Evolutionary conservation across 1,139 yeast species (phyloP), one percentile per base, ranked within the genome.

Genomic region (Zygoascus hellenicus): DNA sequence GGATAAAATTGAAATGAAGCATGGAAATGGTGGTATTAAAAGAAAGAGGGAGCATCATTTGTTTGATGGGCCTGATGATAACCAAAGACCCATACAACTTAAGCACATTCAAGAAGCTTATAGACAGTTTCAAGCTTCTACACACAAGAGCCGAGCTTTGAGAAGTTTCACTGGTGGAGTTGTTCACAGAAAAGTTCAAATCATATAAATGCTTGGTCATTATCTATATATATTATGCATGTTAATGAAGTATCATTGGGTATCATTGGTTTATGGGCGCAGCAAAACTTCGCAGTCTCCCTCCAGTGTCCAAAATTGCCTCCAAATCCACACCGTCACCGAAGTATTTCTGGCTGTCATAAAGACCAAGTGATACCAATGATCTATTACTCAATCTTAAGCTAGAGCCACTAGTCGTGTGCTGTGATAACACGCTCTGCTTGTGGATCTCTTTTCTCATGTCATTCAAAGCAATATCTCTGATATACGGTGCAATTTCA

Each of bases 21-120:
- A 60, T 37, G 61, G 55, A 28, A 59, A 58, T 33, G 52, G 51
- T 17, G 50, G 56, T 50, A 59, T 62, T 55, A 51, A 64, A 48
- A 57, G 69, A 33, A 67, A 70, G 50, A 65, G 71, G 46, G 68
- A 73, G 34, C 79, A 81, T 54, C 81, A 84, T 58, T 69, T 92
- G 46, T 92, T 92, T 63, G 96, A 88, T 64, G 90, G 86, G 42
- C 97, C 97, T 0, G 96, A 88, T 59, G 90, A 87, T 60, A 81
- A 84, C 48, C 86, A 85, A 16, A 79, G 81, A 51, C 97, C 97
- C 0, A 74, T 92, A 36, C 70, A 80, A 63, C 89, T 95, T 0
- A 78, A 80, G 51, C 97, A 92, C 64, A 80, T 92, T 11, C 83
- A 85, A 53, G 97, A 90, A 58, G 97, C 97, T 0, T 92, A 95